Percentiles rank a stretch among this genome's conserved stretches.
Evolutionary conservation across 1,139 yeast species (phyloP).

Genomic region (Suhomyces terraborum): DNA sequence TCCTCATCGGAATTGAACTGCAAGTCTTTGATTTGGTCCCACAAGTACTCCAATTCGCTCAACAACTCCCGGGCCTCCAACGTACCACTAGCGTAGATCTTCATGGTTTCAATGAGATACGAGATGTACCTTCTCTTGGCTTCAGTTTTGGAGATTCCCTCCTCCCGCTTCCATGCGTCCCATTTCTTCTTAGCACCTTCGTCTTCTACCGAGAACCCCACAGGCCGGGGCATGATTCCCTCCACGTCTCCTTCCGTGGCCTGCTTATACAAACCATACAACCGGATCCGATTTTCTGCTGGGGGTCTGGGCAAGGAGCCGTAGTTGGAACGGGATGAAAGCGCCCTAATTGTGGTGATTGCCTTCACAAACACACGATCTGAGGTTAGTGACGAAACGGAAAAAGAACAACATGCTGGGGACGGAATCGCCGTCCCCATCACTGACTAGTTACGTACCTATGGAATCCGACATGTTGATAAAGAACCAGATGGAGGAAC

Average conservation of each 20-base stretch:
- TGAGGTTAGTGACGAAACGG: conserved; percentile 20
- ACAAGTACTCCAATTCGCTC: conserved; percentile 65
- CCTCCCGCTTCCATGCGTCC: conserved; percentile 84
- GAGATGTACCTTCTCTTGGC: conserved; percentile 74
- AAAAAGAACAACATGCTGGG: no score
- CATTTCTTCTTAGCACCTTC: conserved; percentile 72
- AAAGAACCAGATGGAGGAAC: background rate
- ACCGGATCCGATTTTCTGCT: conserved; percentile 63
- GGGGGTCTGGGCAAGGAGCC: conserved; percentile 83
- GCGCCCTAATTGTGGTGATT: conserved; percentile 71
- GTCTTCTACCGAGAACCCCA: conserved; percentile 60
- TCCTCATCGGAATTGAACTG: conserved; percentile 39
- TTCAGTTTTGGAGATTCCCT: conserved; percentile 68
- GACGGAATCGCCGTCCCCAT: no score
- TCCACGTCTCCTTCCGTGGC: conserved; percentile 85
- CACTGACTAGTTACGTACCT: conserved; percentile 30
- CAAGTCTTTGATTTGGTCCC: conserved; percentile 73
- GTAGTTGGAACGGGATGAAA: conserved; percentile 67
- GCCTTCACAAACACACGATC: conserved; percentile 83
- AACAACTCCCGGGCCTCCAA: conserved; percentile 67
- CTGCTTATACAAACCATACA: conserved; percentile 84
- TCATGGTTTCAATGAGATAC: conserved; percentile 72
- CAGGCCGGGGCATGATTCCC: conserved; percentile 66
- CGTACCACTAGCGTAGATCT: conserved; percentile 66
- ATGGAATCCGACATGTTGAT: conserved; percentile 48